phyloP scores from a whole-genome alignment of 495 filamentous ascomycete species.

The Opeltia flavorubescens region DNA sequence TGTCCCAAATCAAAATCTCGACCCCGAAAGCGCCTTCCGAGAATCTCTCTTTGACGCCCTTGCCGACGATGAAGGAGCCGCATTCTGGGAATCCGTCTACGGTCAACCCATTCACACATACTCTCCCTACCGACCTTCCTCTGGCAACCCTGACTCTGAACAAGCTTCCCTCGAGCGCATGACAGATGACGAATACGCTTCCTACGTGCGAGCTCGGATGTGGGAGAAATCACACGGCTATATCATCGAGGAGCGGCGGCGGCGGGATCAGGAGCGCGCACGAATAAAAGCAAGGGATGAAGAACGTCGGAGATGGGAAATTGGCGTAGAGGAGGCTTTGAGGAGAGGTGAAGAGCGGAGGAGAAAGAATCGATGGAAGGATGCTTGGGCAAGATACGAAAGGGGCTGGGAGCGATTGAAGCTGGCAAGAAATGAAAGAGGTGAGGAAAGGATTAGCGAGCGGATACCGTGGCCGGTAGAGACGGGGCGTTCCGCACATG shows the following conservation, averaged over 20 bases:
- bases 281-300: slow-evolving; percentile 29
- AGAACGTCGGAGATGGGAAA: slow-evolving; percentile 28
- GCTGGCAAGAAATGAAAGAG: slow-evolving; percentile 12
- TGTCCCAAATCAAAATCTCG: slow-evolving; percentile 17
- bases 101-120: slow-evolving; percentile 78
- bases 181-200: slow-evolving; percentile 81
- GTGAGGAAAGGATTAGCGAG: slow-evolving; percentile 10
- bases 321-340: slow-evolving; percentile 38
- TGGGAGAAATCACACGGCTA: slow-evolving; percentile 74
- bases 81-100: slow-evolving; percentile 89
- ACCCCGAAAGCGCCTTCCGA: slow-evolving; percentile 64
- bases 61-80: slow-evolving; percentile 92
- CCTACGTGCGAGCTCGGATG: slow-evolving; percentile 75
- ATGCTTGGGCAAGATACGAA: slow-evolving; percentile 50
- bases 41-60: slow-evolving; percentile 98
- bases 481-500: slow-evolving; percentile 44
- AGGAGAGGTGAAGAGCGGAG: slow-evolving; percentile 33
- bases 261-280: slow-evolving; percentile 40
- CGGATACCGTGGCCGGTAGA: slow-evolving; percentile 69
- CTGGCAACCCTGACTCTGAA: slow-evolving; percentile 20
- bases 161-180: slow-evolving; percentile 64
- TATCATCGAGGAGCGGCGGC: slow-evolving; percentile 48
- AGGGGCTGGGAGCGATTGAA: slow-evolving; percentile 46
- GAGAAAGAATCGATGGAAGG: slow-evolving; percentile 35
- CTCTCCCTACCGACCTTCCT: slow-evolving; percentile 27